Base-by-base conservation (phyloP, 148 eudicot species). In the Vaccinium vitisidaea region DNA sequence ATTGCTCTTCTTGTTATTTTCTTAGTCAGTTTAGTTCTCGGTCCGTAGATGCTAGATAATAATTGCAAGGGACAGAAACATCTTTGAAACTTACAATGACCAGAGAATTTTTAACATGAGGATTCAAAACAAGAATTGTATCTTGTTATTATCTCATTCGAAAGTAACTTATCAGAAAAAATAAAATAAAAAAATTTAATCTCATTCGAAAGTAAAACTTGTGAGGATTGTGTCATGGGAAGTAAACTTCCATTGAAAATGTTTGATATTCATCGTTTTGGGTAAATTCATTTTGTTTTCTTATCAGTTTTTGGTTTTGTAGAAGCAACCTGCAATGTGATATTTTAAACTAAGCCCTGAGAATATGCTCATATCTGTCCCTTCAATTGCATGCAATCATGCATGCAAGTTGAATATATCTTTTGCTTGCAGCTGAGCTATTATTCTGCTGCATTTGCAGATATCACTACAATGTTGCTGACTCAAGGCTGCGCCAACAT, bases 391-490 rank as follows among this genome's bases (percentile, higher is more conserved):
- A 9, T 49, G n/a, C n/a, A n/a, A n/a, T n/a, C n/a, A n/a, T n/a
- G 23, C 10, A 48, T 81, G 39, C 49, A 19, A 65, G 32, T 48
- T n/a, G 16, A 36, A 13, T 23, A 49, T 58, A 0, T 80, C 18
- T 56, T 30, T 59, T 25, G 4, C 63, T 83, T n/a, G 27, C 39
- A 32, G 58, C 46, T 77, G 54, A 78, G 75, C 76, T 6, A 25
- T 30, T 49, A 11, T 74, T 50, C 56, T 49, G 21, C 30, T 84
- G 55, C 11, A 77, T 78, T 86, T 84, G 87, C 86, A 94, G 98
- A 85, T 94, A 94, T 87, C 98, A 94, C 81, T 94, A 94, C 87
- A 94, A 94, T 87, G 98, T 94, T 83, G 92, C 96, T 16, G 98
- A 94, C 70, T 79, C 93, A 55, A 93, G 96, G 86, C 96, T 94